Evolutionary conservation across 2,329 filamentous ascomycete species (phyloP), one percentile per base, ranked within the genome.

Genomic region (Monilinia fructicola): DNA sequence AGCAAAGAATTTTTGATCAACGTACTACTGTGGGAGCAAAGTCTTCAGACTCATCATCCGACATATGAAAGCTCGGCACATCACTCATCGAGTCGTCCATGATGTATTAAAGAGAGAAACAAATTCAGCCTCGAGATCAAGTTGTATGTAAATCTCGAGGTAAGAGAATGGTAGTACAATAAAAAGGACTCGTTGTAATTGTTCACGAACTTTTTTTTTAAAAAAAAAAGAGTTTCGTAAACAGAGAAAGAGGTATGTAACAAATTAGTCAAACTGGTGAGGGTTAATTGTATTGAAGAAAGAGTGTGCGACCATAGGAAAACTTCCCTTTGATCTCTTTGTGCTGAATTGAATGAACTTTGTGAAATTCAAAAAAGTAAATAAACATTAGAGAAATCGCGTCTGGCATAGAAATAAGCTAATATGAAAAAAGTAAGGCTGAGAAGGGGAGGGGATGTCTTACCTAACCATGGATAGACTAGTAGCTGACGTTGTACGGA

Each of bases 61-160:
- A 79, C 68, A 81, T 78, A 55, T 85, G 83, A 71, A 88, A 87
- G 73, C 83, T 80, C 59, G 85, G 86, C 71, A 87, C 87, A 66
- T 86, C 84, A 78, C 87, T 83, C 54, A 78, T 78, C 16, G 71
- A 74, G 64, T 75, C 72, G 54, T 72, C 73, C 70, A 73, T 72
- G 55, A 58, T 54, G 63, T 21, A 65, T 54, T 58, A 48, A 50
- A 23, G 56, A 59, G 61, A 54, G 54, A 55, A 54, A 52, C 21
- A 52, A 26, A 54, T 42, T 26, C 55, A 40, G 50, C 28, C 50
- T 63, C 42, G 16, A 56, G 31, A 48, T 52, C 11, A 31, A 23
- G 4, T 12, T 58, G 58, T 55, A 12, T 21, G 38, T 40, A 55
- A n/a, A 18, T 28, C 38, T 48, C 58, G 16, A 48, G 42, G 50